Conservation (phyloP, 345 rosid genomes). For the Pseudoturritis turrita region DNA sequence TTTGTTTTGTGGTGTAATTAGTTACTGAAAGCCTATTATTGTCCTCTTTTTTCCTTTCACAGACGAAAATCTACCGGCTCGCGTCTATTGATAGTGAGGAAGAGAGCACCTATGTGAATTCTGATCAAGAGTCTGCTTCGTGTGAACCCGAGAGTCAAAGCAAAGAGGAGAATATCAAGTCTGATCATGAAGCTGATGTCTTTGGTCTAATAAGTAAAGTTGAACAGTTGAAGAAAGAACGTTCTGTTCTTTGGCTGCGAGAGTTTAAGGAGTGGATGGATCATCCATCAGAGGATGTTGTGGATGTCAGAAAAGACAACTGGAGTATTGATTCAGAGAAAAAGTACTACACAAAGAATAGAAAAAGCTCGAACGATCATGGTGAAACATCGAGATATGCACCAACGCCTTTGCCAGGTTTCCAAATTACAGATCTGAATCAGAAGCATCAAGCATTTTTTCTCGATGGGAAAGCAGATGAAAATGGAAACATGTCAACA, state of each 20-base stretch:
- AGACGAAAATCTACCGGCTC: conserved; percentile 73
- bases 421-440: conserved; percentile 45
- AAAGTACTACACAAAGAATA: conserved; percentile 35
- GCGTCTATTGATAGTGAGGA: conserved; percentile 79
- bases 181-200: conserved; percentile 81
- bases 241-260: conserved; percentile 80
- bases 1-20: conserved; percentile 1
- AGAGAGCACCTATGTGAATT: conserved; percentile 56
- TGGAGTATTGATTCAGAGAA: conserved; percentile 31
- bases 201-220: conserved; percentile 80
- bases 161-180: conserved; percentile 58
- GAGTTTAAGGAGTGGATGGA: conserved; percentile 97
- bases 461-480: conserved; percentile 41
- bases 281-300: conserved; percentile 47
- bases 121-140: conserved; percentile 72
- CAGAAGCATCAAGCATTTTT: conserved; percentile 37
- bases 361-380: conserved; percentile 35
- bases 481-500: conserved; percentile 36
- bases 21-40: background rate
- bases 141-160: conserved; percentile 65
- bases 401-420: conserved; percentile 43
- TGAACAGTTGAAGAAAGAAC: conserved; percentile 90
- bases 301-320: conserved; percentile 32
- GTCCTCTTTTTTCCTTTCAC: conserved; percentile 31
- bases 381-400: conserved; percentile 52